Evolutionary conservation across 2,329 filamentous ascomycete species (phyloP).

Genomic region (Akanthomyces muscarius): DNA sequence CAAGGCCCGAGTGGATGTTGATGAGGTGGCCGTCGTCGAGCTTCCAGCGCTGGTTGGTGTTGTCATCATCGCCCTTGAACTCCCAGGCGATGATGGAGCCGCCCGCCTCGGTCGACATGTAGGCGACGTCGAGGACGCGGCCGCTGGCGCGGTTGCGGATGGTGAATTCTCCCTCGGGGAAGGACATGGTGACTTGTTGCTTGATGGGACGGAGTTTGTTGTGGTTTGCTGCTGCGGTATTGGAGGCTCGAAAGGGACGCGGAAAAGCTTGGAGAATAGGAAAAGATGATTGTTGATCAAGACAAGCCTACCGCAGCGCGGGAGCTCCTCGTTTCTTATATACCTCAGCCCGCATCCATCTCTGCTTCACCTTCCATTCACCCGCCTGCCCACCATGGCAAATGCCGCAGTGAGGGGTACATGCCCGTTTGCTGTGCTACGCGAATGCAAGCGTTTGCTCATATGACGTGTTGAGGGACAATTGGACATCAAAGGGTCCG

Average conservation of each 20-base stretch:
- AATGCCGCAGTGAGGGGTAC: constrained; percentile 5
- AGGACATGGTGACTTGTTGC: background rate
- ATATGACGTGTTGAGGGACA: constrained; percentile 5
- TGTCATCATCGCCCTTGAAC: constrained; percentile 1
- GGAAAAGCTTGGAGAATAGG: background rate
- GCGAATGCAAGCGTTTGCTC: background rate
- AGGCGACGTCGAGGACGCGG: constrained; percentile 1
- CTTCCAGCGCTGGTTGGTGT: constrained; percentile 6
- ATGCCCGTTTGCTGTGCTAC: background rate
- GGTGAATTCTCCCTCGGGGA: constrained; percentile 7
- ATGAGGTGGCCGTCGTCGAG: background rate
- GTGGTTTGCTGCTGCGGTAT: background rate
- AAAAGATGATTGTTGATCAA: background rate
- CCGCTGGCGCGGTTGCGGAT: constrained; percentile 7
- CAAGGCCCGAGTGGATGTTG: background rate
- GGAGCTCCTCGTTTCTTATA: background rate
- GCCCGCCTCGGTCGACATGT: constrained; percentile 2
- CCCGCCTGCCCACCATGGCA: background rate
- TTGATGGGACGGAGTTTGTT: background rate
- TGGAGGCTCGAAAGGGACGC: background rate
- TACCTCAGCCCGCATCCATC: background rate
- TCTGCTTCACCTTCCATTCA: background rate
- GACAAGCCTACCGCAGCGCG: background rate
- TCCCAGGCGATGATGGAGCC: background rate
- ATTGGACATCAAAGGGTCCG: background rate